Evolutionary conservation across 768 basidiomycete genomes (phyloP).

Genomic region (Coprinopsis marcescibilis): DNA sequence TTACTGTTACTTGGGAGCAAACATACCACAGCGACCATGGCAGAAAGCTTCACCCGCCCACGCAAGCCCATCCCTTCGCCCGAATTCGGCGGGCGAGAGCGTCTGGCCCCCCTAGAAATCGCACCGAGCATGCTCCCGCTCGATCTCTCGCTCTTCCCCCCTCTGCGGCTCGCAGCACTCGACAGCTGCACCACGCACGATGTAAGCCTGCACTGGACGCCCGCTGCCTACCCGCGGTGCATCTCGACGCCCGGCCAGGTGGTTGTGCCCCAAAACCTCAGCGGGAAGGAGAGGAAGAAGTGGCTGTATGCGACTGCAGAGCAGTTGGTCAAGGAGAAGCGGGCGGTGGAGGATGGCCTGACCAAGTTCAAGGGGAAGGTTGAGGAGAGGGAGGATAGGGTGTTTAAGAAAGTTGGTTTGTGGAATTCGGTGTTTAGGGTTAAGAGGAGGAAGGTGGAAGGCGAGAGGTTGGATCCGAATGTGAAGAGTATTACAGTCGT

Average conservation of each 20-base stretch:
- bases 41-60: background rate
- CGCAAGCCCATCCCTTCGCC: background rate
- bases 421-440: slow-evolving; percentile 20
- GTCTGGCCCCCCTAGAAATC: background rate
- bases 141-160: background rate
- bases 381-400: slow-evolving; percentile 15
- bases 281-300: slow-evolving; percentile 14
- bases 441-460: slow-evolving; percentile 13
- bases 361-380: slow-evolving; percentile 14
- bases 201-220: slow-evolving; percentile 15
- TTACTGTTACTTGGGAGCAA: too few relatives aligned
- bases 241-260: slow-evolving; percentile 15
- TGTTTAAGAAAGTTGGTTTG: slow-evolving; percentile 14
- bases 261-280: slow-evolving; percentile 15
- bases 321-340: background rate
- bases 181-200: background rate
- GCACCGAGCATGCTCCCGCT: slow-evolving; percentile 1
- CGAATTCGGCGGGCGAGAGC: background rate
- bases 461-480: slow-evolving; percentile 1
- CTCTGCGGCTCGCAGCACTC: background rate
- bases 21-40: background rate
- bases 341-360: slow-evolving; percentile 1
- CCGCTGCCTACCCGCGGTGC: slow-evolving; percentile 19
- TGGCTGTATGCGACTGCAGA: slow-evolving; percentile 14
- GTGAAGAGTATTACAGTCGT: slow-evolving; percentile 18